Evolutionary conservation across 164 flowering plant genomes (phyloP).

Genomic region (Paratinospora sagittata): DNA sequence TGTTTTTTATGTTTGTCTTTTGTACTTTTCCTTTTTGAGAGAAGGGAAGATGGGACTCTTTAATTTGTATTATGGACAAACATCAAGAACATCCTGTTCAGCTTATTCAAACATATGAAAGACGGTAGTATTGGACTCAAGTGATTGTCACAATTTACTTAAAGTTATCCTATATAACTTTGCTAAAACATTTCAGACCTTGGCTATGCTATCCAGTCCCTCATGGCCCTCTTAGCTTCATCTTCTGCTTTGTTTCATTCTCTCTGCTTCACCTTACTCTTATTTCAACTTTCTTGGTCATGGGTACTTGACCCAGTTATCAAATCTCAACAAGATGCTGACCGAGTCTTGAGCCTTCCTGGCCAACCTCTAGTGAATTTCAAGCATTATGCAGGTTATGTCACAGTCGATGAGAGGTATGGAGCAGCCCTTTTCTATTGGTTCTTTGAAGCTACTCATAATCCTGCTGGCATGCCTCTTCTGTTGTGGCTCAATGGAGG

Average conservation of each 20-base stretch:
- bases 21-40: no score
- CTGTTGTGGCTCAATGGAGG: constrained; percentile 21
- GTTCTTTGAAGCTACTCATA: constrained; percentile 15
- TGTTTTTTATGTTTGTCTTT: background rate
- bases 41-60: background rate
- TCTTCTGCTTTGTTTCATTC: background rate
- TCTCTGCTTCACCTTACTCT: background rate
- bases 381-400: constrained; percentile 13
- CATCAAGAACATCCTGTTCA: background rate
- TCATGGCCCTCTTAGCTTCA: constrained; percentile 8
- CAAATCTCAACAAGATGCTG: constrained; percentile 10
- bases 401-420: background rate
- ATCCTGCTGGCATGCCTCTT: constrained; percentile 4
- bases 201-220: background rate
- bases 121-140: background rate
- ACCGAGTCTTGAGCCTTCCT: constrained; percentile 6
- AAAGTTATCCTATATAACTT: background rate
- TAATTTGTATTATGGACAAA: background rate
- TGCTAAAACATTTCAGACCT: background rate
- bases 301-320: constrained; percentile 4
- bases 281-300: background rate
- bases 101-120: background rate
- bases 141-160: background rate
- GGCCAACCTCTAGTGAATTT: constrained; percentile 13
- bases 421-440: constrained; percentile 15